Evolutionary conservation across 305 asterid species (phyloP).

Genomic region (Solanum hybrid): DNA sequence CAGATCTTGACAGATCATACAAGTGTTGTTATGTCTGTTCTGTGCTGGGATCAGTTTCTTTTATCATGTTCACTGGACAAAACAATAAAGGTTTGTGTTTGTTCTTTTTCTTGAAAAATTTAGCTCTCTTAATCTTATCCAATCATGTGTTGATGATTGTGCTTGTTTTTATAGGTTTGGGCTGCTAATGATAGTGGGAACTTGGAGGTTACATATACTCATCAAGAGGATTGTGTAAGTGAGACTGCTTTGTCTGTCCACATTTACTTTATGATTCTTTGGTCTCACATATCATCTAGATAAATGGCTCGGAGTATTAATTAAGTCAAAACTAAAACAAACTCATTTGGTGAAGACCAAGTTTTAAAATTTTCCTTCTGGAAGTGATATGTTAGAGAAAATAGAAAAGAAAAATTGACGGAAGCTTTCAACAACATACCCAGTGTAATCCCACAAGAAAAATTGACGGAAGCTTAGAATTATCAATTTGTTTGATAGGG

Average conservation of each 20-base stretch:
- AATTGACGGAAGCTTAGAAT: not conserved
- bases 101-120: not conserved
- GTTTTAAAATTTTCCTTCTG: not conserved
- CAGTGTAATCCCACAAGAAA: not conserved
- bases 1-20: slow-evolving; percentile 71
- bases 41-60: slow-evolving; percentile 96
- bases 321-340: not conserved
- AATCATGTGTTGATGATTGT: not conserved
- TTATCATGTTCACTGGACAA: slow-evolving; percentile 84
- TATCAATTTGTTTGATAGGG: not conserved
- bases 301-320: not conserved
- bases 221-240: slow-evolving; percentile 39
- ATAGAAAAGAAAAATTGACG: not conserved
- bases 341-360: not conserved
- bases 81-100: slow-evolving; percentile 43
- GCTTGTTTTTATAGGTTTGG: slow-evolving; percentile 52
- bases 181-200: slow-evolving; percentile 67
- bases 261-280: not conserved
- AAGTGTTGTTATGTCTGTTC: slow-evolving; percentile 82
- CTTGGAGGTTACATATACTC: slow-evolving; percentile 83
- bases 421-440: not conserved
- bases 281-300: not conserved
- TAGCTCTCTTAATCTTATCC: not conserved
- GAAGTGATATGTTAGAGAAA: not conserved
- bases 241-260: not conserved